Percentiles rank a stretch among this genome's conserved stretches.
phyloP scores from a whole-genome alignment of 805 yeast species.

The Metschnikowia arizonensis region DNA sequence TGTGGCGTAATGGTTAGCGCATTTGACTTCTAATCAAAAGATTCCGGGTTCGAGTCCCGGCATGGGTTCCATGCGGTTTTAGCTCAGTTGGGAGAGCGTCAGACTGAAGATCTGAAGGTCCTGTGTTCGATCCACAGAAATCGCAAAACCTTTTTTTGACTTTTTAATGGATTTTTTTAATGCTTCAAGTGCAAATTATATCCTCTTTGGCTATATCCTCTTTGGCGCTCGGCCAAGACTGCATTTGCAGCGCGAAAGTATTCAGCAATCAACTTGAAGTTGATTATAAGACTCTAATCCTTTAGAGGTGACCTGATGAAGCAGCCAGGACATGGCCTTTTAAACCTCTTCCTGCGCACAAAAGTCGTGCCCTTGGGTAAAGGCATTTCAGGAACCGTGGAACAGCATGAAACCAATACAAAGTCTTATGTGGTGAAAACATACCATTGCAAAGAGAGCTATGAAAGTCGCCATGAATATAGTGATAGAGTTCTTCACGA shows the following conservation, averaged over 20 bases:
- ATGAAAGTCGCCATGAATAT: slow-evolving; percentile 41
- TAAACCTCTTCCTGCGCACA: neutral
- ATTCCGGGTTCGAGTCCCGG: slow-evolving; percentile 20
- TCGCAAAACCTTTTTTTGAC: slow-evolving; percentile 10
- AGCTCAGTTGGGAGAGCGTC: slow-evolving; percentile 30
- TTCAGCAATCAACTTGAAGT: no score
- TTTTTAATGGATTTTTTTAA: no score
- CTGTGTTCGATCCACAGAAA: slow-evolving; percentile 19
- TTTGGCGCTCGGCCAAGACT: no score
- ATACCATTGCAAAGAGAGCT: slow-evolving; percentile 36
- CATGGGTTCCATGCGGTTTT: slow-evolving; percentile 21
- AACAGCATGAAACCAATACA: slow-evolving; percentile 15
- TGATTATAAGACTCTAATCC: no score
- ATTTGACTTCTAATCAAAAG: slow-evolving; percentile 19
- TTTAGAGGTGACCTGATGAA: no score
- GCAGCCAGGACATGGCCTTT: neutral
- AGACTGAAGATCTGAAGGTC: slow-evolving; percentile 18
- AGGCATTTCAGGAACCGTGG: slow-evolving; percentile 34
- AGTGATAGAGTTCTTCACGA: slow-evolving; percentile 36
- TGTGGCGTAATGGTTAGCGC: slow-evolving; percentile 20
- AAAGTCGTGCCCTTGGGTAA: slow-evolving; percentile 23
- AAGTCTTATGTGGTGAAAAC: slow-evolving; percentile 42
- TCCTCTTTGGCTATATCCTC: no score
- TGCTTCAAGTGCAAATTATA: no score
- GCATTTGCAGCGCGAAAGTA: no score